A percentile compares a stretch with the other conserved stretches of the same genome.
Evolutionary conservation across 2,329 filamentous ascomycete genomes (phyloP).

Genomic region (Ceratocystis papillata): DNA sequence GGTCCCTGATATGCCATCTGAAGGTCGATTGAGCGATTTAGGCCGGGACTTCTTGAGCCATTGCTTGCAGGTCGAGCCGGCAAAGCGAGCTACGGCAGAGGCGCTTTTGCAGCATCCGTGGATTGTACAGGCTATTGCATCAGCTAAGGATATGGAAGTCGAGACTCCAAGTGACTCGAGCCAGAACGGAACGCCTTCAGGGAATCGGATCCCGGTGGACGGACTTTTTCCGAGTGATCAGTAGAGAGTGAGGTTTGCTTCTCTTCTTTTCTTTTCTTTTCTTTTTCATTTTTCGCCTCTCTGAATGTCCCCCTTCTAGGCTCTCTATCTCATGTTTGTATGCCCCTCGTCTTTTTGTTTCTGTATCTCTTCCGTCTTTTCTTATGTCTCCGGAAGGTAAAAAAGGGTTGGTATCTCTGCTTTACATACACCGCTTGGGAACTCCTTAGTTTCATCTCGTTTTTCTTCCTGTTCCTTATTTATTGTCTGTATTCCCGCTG

Average conservation of each 20-base stretch:
- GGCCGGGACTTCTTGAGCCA: conserved; percentile 81
- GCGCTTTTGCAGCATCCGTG: conserved; percentile 92
- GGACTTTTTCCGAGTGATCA: conserved; percentile 17
- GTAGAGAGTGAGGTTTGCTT: background rate
- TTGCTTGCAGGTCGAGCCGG: conserved; percentile 79
- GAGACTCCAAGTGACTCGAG: conserved; percentile 50
- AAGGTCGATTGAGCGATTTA: conserved; percentile 70
- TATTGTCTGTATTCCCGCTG: too few relatives aligned
- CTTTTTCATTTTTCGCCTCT: background rate
- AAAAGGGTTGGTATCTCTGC: background rate
- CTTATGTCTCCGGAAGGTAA: background rate
- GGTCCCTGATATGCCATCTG: conserved; percentile 68
- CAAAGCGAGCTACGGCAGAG: conserved; percentile 65
- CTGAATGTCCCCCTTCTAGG: background rate
- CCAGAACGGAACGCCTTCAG: conserved; percentile 25
- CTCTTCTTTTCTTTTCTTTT: background rate
- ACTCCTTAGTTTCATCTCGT: too few relatives aligned
- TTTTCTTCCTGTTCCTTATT: too few relatives aligned
- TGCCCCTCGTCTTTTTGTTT: background rate
- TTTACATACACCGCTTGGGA: background rate
- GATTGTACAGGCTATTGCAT: conserved; percentile 51
- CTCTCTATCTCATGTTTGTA: background rate
- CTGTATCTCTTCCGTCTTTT: background rate
- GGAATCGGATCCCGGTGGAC: background rate
- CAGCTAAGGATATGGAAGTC: conserved; percentile 54